These are phyloP conservation scores for Elaeagnus macrophylla DNA, from an alignment of 306 rosid genomes.

Conservation along the genomic window DNA sequence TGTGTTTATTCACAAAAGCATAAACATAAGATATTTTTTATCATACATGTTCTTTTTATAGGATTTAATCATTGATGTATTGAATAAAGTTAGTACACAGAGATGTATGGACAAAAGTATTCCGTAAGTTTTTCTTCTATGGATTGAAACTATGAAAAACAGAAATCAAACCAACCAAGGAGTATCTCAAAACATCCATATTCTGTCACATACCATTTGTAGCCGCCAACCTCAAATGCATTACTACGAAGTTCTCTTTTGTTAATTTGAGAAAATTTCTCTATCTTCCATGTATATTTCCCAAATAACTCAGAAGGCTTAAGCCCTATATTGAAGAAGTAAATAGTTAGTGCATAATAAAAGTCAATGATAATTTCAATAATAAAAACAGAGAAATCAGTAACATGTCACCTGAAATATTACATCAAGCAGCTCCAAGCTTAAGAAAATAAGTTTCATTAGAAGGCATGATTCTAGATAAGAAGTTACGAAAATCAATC, in stretches of 20 bases:
- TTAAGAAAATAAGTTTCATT: too few species aligned
- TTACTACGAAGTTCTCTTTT: slow-evolving; percentile 95
- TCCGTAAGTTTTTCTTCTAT: not conserved
- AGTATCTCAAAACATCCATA: slow-evolving; percentile 1
- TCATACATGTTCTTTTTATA: too few species aligned
- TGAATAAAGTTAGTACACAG: too few species aligned
- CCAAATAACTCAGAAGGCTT: slow-evolving; percentile 85
- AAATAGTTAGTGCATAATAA: slow-evolving; percentile 13
- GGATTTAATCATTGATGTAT: too few species aligned
- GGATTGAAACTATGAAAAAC: not conserved
- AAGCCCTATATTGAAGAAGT: slow-evolving; percentile 44
- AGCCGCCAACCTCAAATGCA: slow-evolving; percentile 95
- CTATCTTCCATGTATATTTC: slow-evolving; percentile 94
- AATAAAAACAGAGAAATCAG: not conserved
- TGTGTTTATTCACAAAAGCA: too few species aligned
- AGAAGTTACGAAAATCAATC: too few species aligned
- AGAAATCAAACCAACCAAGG: slow-evolving; percentile 3
- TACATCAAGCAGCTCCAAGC: too few species aligned
- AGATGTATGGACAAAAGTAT: too few species aligned
- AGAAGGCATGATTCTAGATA: too few species aligned
- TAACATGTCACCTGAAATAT: not conserved
- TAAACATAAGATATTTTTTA: too few species aligned
- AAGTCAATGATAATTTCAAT: slow-evolving; percentile 3
- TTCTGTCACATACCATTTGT: slow-evolving; percentile 69
- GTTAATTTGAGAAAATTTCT: slow-evolving; percentile 89